Evolutionary conservation across 78 protist genomes (phyloP).

Genomic region (Dictyostelium firmibasis): DNA sequence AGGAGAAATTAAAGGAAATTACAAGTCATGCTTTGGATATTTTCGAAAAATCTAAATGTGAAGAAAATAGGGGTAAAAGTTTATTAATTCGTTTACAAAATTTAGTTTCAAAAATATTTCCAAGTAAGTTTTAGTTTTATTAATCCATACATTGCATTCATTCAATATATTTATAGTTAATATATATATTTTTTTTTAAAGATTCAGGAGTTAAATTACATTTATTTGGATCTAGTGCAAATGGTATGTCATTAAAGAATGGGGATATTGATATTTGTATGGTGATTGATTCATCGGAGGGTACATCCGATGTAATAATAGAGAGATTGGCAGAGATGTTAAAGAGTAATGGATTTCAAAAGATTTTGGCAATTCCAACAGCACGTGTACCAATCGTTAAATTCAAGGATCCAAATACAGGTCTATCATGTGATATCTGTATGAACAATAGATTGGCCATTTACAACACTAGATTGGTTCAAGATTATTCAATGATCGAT

Average conservation of each 20-base stretch:
- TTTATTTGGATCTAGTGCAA: constrained; percentile 82
- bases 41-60: constrained; percentile 68
- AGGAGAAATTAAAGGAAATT: constrained; percentile 12
- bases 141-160: no score
- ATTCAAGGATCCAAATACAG: constrained; percentile 51
- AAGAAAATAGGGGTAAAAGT: constrained; percentile 60
- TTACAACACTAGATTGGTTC: constrained; percentile 61
- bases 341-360: background rate
- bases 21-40: constrained; percentile 64
- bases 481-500: constrained; percentile 66
- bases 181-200: no score
- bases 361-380: constrained; percentile 74
- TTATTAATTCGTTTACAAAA: constrained; percentile 33
- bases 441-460: constrained; percentile 74
- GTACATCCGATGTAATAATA: constrained; percentile 58
- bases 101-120: constrained; percentile 50
- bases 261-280: constrained; percentile 82
- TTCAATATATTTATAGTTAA: no score
- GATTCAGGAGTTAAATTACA: constrained; percentile 64
- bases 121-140: constrained; percentile 16
- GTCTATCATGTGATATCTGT: constrained; percentile 78
- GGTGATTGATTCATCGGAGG: constrained; percentile 43
- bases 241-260: constrained; percentile 72
- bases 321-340: constrained; percentile 54
- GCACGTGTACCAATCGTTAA: constrained; percentile 85